phyloP scores from a whole-genome alignment of 306 rosid genomes.

The Boehmeria nivea region DNA sequence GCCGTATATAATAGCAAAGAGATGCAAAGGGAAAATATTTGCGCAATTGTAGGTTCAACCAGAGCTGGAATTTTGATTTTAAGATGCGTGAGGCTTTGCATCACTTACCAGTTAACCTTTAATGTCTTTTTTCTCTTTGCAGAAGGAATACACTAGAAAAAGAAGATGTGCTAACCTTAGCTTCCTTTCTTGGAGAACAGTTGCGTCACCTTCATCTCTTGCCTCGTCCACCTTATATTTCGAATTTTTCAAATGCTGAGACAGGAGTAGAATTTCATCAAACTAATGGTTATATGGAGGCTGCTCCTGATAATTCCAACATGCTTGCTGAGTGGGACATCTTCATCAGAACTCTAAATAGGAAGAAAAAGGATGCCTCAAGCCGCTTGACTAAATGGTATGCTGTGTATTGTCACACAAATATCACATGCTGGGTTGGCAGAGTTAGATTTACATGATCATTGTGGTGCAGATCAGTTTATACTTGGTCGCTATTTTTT shows the following conservation, averaged over 20 bases:
- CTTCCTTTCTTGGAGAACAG: slow-evolving; percentile 86
- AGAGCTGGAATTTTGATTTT: slow-evolving; percentile 14
- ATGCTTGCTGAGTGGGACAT: slow-evolving; percentile 60
- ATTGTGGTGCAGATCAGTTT: too few relatives aligned
- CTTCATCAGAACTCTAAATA: slow-evolving; percentile 49
- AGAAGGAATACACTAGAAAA: slow-evolving; percentile 64
- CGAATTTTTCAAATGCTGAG: slow-evolving; percentile 33
- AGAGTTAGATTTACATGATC: too few relatives aligned
- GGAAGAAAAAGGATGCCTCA: slow-evolving; percentile 59
- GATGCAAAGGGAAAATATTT: slow-evolving; percentile 76
- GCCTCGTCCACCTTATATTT: slow-evolving; percentile 58
- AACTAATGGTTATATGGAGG: slow-evolving; percentile 24
- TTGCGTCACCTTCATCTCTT: slow-evolving; percentile 74
- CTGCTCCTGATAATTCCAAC: slow-evolving; percentile 40
- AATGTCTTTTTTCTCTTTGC: slow-evolving; percentile 26
- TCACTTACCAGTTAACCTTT: slow-evolving; percentile 16
- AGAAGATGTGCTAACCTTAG: slow-evolving; percentile 61
- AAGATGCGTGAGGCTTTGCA: slow-evolving; percentile 7
- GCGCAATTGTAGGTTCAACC: slow-evolving; percentile 68
- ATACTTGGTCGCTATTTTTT: too few relatives aligned
- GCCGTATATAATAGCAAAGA: slow-evolving; percentile 77
- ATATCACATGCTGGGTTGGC: too few relatives aligned
- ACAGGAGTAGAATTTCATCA: slow-evolving; percentile 24
- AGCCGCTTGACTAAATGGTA: slow-evolving; percentile 77
- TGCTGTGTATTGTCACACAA: slow-evolving; percentile 8